Base-by-base conservation (phyloP, 2,329 filamentous ascomycete species). In the Chaetomium globosum region DNA sequence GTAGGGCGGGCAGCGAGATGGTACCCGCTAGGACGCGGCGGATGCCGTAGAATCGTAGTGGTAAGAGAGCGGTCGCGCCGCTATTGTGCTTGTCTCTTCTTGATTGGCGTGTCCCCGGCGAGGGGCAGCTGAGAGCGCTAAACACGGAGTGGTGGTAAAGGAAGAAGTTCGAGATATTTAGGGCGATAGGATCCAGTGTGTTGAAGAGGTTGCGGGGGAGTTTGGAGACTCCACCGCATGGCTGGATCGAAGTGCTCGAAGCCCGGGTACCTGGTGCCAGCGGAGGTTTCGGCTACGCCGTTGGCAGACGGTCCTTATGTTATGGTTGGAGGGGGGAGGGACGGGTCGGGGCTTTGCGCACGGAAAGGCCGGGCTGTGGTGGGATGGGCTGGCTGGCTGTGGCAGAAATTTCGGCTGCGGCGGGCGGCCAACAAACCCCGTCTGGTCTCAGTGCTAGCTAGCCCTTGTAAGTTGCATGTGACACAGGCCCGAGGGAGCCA, bases 181-280 rank as follows among this genome's bases (percentile, higher is more conserved):
- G 71, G 63, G 79, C 76, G 83, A 82, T 78, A 74, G 82, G 76
- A 83, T 87, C 85, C 85, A 87, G 82, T 75, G 78, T 85, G 82
- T 72, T 70, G 76, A 71, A 52, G 63, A 49, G 74, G 76, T 77
- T 81, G 82, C 82, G 80, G 82, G 81, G 82, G 85, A 85, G 83
- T 70, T 69, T 70, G 76, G 72, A 70, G 74, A 77, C 81, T 84
- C 84, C 81, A 80, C 85, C 80, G 82, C 85, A 87, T 87, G 68
- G 69, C 67, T 72, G 65, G 59, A 46, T 48, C 61, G 61, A 61
- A 43, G 57, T 51, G 36, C 28, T 48, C 55, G 63, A 67, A 48
- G 63, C 36, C 56, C 56, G 57, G 51, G 48, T 21, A n/a, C 48
- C 54, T 26, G 54, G 51, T 31, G 58, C 23, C 51, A 60, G 64